Evolutionary conservation across 1,139 yeast genomes (phyloP), one percentile per base, ranked within the genome.

Genomic region (Blastobotrys malaysiensis): DNA sequence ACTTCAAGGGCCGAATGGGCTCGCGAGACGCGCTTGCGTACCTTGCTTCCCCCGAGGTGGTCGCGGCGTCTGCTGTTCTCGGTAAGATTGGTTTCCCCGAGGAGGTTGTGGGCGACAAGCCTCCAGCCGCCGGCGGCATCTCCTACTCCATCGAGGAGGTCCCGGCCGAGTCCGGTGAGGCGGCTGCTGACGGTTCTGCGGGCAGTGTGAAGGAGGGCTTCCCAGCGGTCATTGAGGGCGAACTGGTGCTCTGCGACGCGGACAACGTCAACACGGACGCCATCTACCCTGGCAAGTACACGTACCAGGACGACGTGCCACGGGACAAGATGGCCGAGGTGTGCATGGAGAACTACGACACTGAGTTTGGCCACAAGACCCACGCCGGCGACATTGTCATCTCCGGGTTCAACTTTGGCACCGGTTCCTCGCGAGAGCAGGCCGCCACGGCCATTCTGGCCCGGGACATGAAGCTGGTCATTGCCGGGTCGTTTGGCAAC

Each of bases 1-100:
- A 93, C 73, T 93, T 93, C 79, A 95, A 95, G 75, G 99, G 99
- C 56, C 84, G 99, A 76, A 93, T 93, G 99, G 99, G 99, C 5
- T 87, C 96, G 11, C 86, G 87, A 65, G 97, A 93, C 65, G 99
- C 99, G 0, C 76, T 90, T 60, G 99, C 99, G 0, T 93, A 88
- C 71, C 80, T 93, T 62, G 97, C 97, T 0, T 89, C 97, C 2
- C 99, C 99, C 9, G 97, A 91, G 63, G 96, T 93, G 46, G 99
- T 93, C 53, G 98, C 99, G 53, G 98, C 99, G 0, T 87, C 96
- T 56, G 99, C 99, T 1, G 83, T 91, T 9, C 75, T 88, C 60
- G 99, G 99, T 59, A 84, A 84, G 67, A 93, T 93, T 67, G 97
- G 93, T 36, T 86, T 91, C 52, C 97, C 98, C 1, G 95, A 84